Evolutionary conservation across 768 basidiomycete genomes (phyloP), one percentile per base, ranked within the genome.

Genomic region (Mycena olivaceomarginata): DNA sequence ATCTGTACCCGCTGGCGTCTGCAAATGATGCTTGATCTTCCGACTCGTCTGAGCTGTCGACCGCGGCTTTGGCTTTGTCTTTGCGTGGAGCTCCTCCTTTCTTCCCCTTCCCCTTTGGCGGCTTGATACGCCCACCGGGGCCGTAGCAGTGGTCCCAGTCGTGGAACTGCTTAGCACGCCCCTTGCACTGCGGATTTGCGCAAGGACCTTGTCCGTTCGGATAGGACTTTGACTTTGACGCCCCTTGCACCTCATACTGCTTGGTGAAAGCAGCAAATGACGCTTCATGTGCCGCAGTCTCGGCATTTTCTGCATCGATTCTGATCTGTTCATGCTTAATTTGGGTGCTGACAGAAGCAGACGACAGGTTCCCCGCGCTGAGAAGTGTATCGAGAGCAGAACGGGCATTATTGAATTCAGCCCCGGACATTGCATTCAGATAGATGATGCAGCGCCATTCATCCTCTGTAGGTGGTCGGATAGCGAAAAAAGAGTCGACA

Each of bases 161-260:
- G 13, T 72, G 70, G 62, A 22, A 72, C 62, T 43, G 70, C 51
- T 72, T 72, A 5, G 70, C 70, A 5, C 46, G 11, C 2, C 70
- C 62, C 22, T 15, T 72, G 70, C 70, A 72, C n/a, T 72, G 70
- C 5, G 70, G 70, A n/a, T 72, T 72, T 37, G 62, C 48, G 48
- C 70, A 72, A 0, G 62, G 70, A 11, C 70, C 70, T 20, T 66
- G n/a, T 10, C 71, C 63, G 31, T 72, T 65, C 2, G 51, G 63
- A 51, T 51, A 64, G 2, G n/a, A n/a, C n/a, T n/a, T n/a, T n/a
- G 13, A 6, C 11, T 31, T 48, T 0, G 25, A 1, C 18, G 41
- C 31, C 0, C 41, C 11, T 31, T 31, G 18, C n/a, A 15, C 16
- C 40, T 51, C 70, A 1, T 16, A 16, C 13, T 48, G 46, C 40